A percentile compares a stretch with the other conserved stretches of the same genome.
phyloP scores from a whole-genome alignment of 257 asterid species.

The Verbascum thapsus region DNA sequence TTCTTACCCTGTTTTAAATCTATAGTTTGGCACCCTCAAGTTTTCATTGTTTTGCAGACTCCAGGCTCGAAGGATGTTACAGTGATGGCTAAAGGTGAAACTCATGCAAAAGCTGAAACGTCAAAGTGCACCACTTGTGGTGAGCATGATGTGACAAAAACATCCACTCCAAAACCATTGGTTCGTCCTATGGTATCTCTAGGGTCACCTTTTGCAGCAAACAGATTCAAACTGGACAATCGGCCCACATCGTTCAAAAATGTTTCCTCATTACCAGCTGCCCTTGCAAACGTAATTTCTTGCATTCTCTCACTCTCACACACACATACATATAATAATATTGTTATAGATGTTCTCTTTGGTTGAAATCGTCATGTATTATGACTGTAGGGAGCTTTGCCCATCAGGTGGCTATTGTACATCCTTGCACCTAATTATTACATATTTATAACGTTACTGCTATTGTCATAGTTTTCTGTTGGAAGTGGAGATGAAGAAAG shows the following conservation, averaged over 20 bases:
- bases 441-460: neutral
- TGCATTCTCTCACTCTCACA: constrained; percentile 21
- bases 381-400: neutral
- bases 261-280: constrained; percentile 75
- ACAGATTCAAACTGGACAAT: constrained; percentile 91
- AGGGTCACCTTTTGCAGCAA: constrained; percentile 56
- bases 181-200: constrained; percentile 56
- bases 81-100: constrained; percentile 44
- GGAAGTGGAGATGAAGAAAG: neutral
- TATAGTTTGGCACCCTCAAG: constrained; percentile 3
- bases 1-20: constrained; percentile 10
- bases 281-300: constrained; percentile 77
- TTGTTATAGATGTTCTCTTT: neutral
- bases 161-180: constrained; percentile 47
- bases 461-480: neutral
- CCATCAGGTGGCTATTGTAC: constrained; percentile 3
- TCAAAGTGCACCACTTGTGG: constrained; percentile 41
- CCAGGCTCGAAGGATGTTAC: constrained; percentile 57
- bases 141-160: constrained; percentile 37
- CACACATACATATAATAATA: neutral
- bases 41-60: constrained; percentile 54
- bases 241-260: constrained; percentile 86
- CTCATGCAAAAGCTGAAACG: constrained; percentile 49
- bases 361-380: constrained; percentile 1
- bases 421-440: constrained; percentile 24